Evolutionary conservation across 768 basidiomycete genomes (phyloP).

Genomic region (Mycena vulgaris): DNA sequence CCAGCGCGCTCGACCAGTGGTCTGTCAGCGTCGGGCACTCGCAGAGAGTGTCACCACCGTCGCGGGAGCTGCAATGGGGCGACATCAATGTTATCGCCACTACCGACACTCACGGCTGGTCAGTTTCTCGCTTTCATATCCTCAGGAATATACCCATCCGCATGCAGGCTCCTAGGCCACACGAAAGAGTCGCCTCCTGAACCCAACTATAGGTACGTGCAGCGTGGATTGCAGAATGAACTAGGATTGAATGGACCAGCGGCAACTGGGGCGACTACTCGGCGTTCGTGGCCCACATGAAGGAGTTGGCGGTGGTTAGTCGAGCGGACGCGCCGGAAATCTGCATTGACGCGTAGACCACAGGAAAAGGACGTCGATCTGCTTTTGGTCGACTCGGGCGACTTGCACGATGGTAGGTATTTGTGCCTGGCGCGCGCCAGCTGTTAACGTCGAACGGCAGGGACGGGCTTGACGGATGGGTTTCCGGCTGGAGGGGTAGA

Average conservation of each 20-base stretch:
- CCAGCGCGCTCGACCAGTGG: constrained; percentile 23
- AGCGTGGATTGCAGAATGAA: neutral
- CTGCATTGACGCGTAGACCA: neutral
- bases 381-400: constrained; percentile 85
- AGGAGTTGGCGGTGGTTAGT: constrained; percentile 68
- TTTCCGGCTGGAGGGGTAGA: constrained; percentile 80
- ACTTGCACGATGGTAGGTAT: constrained; percentile 77
- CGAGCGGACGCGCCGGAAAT: neutral
- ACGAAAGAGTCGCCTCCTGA: constrained; percentile 81
- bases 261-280: constrained; percentile 85
- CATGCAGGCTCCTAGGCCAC: constrained; percentile 82
- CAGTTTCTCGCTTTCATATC: neutral
- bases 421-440: constrained; percentile 1
- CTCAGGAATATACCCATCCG: neutral
- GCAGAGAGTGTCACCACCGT: constrained; percentile 60
- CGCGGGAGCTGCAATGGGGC: constrained; percentile 84
- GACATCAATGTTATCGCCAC: constrained; percentile 92
- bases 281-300: constrained; percentile 88
- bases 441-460: constrained; percentile 47
- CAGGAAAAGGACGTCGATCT: constrained; percentile 82
- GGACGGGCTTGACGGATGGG: constrained; percentile 85
- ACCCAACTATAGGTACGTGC: constrained; percentile 71
- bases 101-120: constrained; percentile 69
- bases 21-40: neutral
- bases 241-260: constrained; percentile 38